These are phyloP conservation scores for Candida pseudofarinosa DNA, from an alignment of 805 yeast genomes.

Conservation along the genomic window DNA sequence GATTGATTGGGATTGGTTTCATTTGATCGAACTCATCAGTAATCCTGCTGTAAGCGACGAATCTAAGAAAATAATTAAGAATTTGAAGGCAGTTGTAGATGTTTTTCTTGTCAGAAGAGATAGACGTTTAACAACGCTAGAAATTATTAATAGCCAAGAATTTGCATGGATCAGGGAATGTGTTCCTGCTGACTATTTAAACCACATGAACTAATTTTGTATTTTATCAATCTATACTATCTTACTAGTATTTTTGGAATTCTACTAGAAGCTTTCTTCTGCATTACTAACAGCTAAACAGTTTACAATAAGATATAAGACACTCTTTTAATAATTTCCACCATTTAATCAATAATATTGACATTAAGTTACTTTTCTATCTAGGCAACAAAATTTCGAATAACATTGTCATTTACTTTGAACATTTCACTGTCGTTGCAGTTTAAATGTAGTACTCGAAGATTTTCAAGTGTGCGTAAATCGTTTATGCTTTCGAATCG, in stretches of 20 bases:
- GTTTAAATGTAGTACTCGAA: background rate
- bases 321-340: background rate
- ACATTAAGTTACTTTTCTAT: background rate
- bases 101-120: slow-evolving; percentile 35
- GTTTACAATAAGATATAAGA: too few relatives aligned
- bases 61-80: slow-evolving; percentile 14
- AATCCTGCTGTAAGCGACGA: slow-evolving; percentile 9
- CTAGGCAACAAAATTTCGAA: background rate
- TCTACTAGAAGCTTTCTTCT: too few relatives aligned
- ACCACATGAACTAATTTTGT: background rate
- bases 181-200: background rate
- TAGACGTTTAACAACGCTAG: slow-evolving; percentile 18
- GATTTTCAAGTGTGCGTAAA: background rate
- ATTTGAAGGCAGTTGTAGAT: slow-evolving; percentile 28
- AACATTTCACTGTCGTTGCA: background rate
- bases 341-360: background rate
- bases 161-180: slow-evolving; percentile 5
- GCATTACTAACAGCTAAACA: too few relatives aligned
- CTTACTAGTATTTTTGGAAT: too few relatives aligned
- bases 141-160: slow-evolving; percentile 2
- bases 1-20: slow-evolving; percentile 87
- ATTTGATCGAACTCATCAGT: slow-evolving; percentile 19
- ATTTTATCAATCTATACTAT: too few relatives aligned
- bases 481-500: background rate
- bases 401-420: background rate